phyloP scores from a whole-genome alignment of 345 rosid genomes.

The Hirschfeldia incana region DNA sequence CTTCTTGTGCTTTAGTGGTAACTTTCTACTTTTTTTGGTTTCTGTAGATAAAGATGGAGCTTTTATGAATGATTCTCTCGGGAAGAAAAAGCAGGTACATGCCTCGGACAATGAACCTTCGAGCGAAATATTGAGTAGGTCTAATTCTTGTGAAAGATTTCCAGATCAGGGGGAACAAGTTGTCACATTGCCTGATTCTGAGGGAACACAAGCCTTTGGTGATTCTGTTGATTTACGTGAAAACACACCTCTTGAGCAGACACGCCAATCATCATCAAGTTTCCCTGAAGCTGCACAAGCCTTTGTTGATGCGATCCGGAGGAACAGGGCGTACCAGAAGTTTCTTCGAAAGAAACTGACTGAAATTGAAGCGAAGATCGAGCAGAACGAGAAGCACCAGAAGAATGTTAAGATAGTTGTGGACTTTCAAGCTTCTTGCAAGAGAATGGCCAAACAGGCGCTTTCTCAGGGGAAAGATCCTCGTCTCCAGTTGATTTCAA shows the following conservation, averaged over 20 bases:
- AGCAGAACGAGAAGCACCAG: conserved; percentile 76
- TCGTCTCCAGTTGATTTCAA: conserved; percentile 66
- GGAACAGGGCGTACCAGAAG: conserved; percentile 80
- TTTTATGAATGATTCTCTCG: conserved; percentile 33
- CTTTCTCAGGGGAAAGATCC: conserved; percentile 74
- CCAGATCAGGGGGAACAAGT: conserved; percentile 41
- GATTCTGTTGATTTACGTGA: conserved; percentile 30
- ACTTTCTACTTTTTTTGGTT: not conserved
- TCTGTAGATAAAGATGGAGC: conserved; percentile 41
- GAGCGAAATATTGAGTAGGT: conserved; percentile 40
- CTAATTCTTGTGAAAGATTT: conserved; percentile 46
- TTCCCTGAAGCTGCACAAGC: conserved; percentile 72
- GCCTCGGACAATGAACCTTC: conserved; percentile 39
- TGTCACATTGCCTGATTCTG: conserved; percentile 36
- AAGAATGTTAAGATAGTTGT: conserved; percentile 66
- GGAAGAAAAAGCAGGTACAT: conserved; percentile 43
- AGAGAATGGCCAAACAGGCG: conserved; percentile 58
- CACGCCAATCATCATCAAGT: conserved; percentile 41
- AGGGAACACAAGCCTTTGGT: conserved; percentile 32
- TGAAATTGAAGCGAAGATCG: conserved; percentile 74
- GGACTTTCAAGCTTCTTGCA: conserved; percentile 76
- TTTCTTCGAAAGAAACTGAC: conserved; percentile 62
- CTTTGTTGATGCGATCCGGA: conserved; percentile 74
- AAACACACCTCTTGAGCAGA: conserved; percentile 38
- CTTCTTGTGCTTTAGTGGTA: conserved; percentile 18